Conservation (phyloP, 2,329 filamentous ascomycete genomes). For the Chaetomium olivaceum region DNA sequence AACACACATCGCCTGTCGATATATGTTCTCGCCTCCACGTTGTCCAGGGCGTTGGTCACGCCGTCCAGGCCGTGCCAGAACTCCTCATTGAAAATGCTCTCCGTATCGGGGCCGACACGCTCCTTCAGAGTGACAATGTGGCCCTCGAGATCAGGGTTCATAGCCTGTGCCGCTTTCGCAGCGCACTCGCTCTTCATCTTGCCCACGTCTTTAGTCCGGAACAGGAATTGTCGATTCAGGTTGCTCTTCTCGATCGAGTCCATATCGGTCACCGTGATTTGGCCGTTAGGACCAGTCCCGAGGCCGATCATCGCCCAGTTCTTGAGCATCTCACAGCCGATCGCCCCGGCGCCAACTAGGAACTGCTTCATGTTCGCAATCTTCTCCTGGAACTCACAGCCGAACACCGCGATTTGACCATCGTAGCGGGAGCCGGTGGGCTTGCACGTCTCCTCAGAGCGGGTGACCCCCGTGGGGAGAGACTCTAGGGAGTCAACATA, state of each 20-base stretch:
- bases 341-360: conserved; percentile 92
- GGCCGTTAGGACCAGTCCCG: conserved; percentile 81
- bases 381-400: conserved; percentile 90
- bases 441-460: conserved; percentile 85
- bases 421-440: conserved; percentile 86
- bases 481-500: conserved; percentile 99
- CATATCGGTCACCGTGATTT: conserved; percentile 94
- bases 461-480: conserved; percentile 70
- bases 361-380: conserved; percentile 88
- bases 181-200: conserved; percentile 96
- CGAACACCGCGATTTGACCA: conserved; percentile 95
- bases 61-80: conserved; percentile 89
- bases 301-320: conserved; percentile 99
- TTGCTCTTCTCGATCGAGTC: conserved; percentile 99
- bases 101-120: conserved; percentile 86
- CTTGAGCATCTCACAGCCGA: conserved; percentile 98
- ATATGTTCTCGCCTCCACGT: conserved; percentile 94
- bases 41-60: conserved; percentile 96
- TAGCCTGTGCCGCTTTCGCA: conserved; percentile 81
- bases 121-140: conserved; percentile 87
- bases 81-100: conserved; percentile 88
- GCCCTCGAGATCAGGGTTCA: conserved; percentile 90
- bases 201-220: conserved; percentile 90
- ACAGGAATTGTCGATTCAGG: conserved; percentile 94
- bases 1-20: conserved; percentile 96